Conservation (phyloP, 805 yeast genomes). For the Ogataea salicorniae region DNA sequence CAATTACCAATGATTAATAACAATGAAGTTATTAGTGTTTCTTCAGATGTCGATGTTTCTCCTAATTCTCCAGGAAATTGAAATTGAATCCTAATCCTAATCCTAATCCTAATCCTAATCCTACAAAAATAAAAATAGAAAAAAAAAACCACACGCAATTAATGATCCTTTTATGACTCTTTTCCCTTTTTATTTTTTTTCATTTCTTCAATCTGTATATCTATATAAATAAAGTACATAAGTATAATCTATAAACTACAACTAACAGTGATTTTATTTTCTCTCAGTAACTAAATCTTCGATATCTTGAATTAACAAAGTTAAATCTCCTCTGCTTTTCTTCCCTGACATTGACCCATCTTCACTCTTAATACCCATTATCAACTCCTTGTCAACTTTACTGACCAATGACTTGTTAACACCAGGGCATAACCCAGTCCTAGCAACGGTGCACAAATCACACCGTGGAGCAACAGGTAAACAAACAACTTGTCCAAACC, state of each 20-base stretch:
- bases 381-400: slow-evolving; percentile 22
- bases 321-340: slow-evolving; percentile 40
- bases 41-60: slow-evolving; percentile 21
- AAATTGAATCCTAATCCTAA: too few relatives aligned
- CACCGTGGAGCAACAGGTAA: slow-evolving; percentile 66
- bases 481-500: slow-evolving; percentile 90
- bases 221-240: not conserved
- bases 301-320: slow-evolving; percentile 30
- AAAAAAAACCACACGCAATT: not conserved
- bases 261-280: not conserved
- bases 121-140: too few relatives aligned
- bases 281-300: slow-evolving; percentile 24
- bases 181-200: not conserved
- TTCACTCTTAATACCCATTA: slow-evolving; percentile 15
- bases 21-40: slow-evolving; percentile 26
- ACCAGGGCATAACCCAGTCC: slow-evolving; percentile 51
- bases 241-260: not conserved
- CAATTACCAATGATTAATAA: slow-evolving; percentile 24
- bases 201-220: not conserved
- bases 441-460: slow-evolving; percentile 59
- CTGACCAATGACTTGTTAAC: slow-evolving; percentile 43
- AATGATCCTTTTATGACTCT: not conserved
- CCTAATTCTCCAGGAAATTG: slow-evolving; percentile 4
- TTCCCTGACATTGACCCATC: slow-evolving; percentile 6
- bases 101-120: too few relatives aligned